phyloP scores from a whole-genome alignment of 345 rosid species.

The Salix purpurea region DNA sequence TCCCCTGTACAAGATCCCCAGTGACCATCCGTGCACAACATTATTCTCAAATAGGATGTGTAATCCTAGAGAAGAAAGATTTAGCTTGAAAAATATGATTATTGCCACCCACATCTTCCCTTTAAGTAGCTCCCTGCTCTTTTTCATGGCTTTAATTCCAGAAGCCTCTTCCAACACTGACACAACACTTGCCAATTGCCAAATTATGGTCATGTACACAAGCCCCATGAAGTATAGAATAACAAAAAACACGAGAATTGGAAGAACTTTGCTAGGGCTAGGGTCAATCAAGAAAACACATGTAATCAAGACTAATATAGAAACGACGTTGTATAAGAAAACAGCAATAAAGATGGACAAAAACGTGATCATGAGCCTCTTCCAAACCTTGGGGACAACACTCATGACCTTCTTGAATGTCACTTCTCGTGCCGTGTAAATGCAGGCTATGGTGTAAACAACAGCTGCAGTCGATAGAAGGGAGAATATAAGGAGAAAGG shows the following conservation, averaged over 20 bases:
- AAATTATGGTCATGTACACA: slow-evolving; percentile 33
- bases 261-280: too few relatives aligned
- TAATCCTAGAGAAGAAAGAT: not conserved
- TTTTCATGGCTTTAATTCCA: slow-evolving; percentile 35
- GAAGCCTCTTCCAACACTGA: slow-evolving; percentile 47
- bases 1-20: too few relatives aligned
- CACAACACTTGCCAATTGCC: slow-evolving; percentile 50
- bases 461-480: slow-evolving; percentile 55
- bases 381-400: slow-evolving; percentile 55
- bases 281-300: not conserved
- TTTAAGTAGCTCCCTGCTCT: slow-evolving; percentile 34
- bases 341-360: slow-evolving; percentile 23
- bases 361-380: slow-evolving; percentile 45
- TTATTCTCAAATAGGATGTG: slow-evolving; percentile 8
- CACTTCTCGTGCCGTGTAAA: slow-evolving; percentile 35
- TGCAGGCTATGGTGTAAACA: slow-evolving; percentile 48
- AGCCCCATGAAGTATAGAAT: slow-evolving; percentile 22
- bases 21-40: too few relatives aligned
- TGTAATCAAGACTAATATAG: not conserved
- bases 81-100: slow-evolving; percentile 17
- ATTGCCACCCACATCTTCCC: slow-evolving; percentile 35
- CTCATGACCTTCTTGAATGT: slow-evolving; percentile 36
- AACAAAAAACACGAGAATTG: not conserved
- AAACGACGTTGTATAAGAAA: slow-evolving; percentile 16
- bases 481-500: slow-evolving; percentile 28